Conservation (phyloP, 805 yeast genomes). For the Suhomyces kilbournensis region DNA sequence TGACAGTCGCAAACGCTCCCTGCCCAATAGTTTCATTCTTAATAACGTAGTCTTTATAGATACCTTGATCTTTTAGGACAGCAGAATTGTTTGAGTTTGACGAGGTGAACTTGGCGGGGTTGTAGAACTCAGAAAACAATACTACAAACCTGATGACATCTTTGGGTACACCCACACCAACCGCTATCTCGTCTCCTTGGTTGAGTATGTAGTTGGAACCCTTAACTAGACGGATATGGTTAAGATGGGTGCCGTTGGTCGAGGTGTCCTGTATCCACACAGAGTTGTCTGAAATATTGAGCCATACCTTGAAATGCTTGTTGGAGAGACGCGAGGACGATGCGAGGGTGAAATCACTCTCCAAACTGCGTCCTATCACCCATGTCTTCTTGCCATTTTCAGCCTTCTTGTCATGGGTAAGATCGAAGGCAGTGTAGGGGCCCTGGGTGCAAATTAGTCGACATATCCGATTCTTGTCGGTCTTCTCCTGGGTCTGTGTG, state of each 20-base stretch:
- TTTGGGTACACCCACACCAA: slow-evolving; percentile 78
- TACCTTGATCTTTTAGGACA: slow-evolving; percentile 50
- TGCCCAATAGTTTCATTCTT: slow-evolving; percentile 87
- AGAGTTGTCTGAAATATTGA: slow-evolving; percentile 53
- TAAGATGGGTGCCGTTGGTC: slow-evolving; percentile 91
- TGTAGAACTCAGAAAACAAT: slow-evolving; percentile 43
- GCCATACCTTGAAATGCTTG: slow-evolving; percentile 69
- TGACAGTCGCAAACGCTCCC: slow-evolving; percentile 98
- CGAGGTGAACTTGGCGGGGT: slow-evolving; percentile 24
- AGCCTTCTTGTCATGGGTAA: slow-evolving; percentile 28
- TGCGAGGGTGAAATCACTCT: slow-evolving; percentile 62
- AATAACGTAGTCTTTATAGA: slow-evolving; percentile 68
- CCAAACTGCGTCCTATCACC: slow-evolving; percentile 71
- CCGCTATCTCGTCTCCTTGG: slow-evolving; percentile 91
- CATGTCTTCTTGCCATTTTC: slow-evolving; percentile 42
- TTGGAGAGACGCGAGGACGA: slow-evolving; percentile 66
- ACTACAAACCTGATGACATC: slow-evolving; percentile 60
- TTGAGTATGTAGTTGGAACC: slow-evolving; percentile 76
- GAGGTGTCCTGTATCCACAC: slow-evolving; percentile 70
- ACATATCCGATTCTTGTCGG: slow-evolving; percentile 40
- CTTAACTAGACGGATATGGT: slow-evolving; percentile 67
- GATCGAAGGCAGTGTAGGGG: slow-evolving; percentile 47
- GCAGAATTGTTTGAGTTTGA: slow-evolving; percentile 16
- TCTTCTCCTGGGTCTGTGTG: slow-evolving; percentile 23
- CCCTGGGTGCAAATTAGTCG: slow-evolving; percentile 61